phyloP scores from a whole-genome alignment of 2,329 filamentous ascomycete species.

The Drechslerella stenobrocha region DNA sequence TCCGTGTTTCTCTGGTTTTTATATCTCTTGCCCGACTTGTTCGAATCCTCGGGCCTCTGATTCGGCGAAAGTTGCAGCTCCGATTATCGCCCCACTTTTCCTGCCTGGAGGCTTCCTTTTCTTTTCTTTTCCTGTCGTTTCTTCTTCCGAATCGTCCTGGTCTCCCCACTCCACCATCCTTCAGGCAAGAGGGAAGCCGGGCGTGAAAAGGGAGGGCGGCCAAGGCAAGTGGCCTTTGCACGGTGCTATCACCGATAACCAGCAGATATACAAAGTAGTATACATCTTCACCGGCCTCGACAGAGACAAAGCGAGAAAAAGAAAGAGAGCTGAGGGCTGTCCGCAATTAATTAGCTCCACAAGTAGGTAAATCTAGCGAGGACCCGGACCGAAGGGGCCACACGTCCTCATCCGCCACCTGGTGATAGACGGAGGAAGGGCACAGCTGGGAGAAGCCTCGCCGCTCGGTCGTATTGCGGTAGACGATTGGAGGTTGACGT shows the following conservation, averaged over 20 bases:
- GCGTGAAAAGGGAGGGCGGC: neutral
- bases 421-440: constrained; percentile 11
- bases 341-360: constrained; percentile 25
- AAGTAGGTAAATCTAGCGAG: constrained; percentile 48
- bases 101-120: neutral
- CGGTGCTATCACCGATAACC: neutral
- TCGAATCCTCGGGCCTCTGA: constrained; percentile 25
- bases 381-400: constrained; percentile 32
- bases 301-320: constrained; percentile 6
- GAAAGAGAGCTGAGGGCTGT: constrained; percentile 7
- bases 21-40: constrained; percentile 34
- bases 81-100: constrained; percentile 47
- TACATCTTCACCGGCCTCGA: neutral
- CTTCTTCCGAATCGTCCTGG: too few relatives aligned
- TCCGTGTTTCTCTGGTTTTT: constrained; percentile 2
- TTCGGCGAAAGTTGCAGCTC: constrained; percentile 37
- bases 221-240: neutral
- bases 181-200: constrained; percentile 5
- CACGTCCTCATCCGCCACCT: constrained; percentile 18
- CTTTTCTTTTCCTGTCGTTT: neutral
- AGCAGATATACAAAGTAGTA: constrained; percentile 6
- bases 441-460: constrained; percentile 43
- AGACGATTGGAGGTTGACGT: constrained; percentile 38
- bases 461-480: constrained; percentile 12
- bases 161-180: constrained; percentile 1